Conservation (phyloP, 2,329 filamentous ascomycete genomes). For the Trichoderma atroviride region DNA sequence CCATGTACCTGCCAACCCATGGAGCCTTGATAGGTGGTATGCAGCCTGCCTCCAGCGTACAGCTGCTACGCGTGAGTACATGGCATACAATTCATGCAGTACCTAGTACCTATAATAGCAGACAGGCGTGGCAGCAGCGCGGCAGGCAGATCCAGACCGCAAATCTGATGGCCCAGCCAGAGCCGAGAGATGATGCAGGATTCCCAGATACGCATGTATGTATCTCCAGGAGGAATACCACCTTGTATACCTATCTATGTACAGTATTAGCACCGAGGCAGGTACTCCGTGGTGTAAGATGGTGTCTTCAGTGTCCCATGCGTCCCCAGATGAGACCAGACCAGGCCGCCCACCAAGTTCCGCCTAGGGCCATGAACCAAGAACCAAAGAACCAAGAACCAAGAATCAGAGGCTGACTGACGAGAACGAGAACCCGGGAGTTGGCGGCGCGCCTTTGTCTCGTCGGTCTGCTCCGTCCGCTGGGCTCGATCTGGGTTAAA, state of each 20-base stretch:
- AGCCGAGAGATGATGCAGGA: not conserved
- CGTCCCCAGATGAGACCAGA: conserved; percentile 16
- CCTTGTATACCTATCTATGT: not conserved
- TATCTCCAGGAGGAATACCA: not conserved
- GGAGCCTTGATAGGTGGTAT: not conserved
- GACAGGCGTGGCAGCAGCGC: not conserved
- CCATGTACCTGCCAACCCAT: not conserved
- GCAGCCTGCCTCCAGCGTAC: not conserved
- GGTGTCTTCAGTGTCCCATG: conserved; percentile 4
- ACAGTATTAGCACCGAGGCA: not conserved
- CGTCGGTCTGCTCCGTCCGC: not conserved
- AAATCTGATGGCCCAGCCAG: not conserved
- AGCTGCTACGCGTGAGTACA: not conserved
- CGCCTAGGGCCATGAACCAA: not conserved
- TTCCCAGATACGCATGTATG: not conserved
- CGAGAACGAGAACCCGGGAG: conserved; percentile 6
- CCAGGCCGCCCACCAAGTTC: not conserved
- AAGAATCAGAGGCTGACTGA: not conserved
- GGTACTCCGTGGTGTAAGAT: not conserved
- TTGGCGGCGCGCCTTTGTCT: conserved; percentile 1
- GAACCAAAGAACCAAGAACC: too few relatives aligned
- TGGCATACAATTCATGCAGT: not conserved
- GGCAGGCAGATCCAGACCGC: conserved; percentile 1
- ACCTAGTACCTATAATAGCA: not conserved
- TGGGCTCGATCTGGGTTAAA: not conserved